Conservation (phyloP, 2,329 filamentous ascomycete species). For the Epicoccum nigrum region DNA sequence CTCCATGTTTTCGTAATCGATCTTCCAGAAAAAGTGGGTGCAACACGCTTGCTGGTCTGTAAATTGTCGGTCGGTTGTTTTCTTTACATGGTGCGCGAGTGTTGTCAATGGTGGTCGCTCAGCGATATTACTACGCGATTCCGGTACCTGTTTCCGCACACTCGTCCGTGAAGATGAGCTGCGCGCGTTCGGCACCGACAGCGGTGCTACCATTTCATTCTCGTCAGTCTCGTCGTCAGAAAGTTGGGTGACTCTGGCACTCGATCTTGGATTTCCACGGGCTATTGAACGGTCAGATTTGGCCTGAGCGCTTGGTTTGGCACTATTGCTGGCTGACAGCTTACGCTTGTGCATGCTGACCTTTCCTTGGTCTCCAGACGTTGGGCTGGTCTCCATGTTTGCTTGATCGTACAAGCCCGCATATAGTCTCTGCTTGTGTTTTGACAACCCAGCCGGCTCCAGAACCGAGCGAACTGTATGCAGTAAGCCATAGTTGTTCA, state of each 20-base stretch:
- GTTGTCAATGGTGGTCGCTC: neutral
- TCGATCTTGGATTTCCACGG: too few relatives aligned
- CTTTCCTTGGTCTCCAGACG: too few relatives aligned
- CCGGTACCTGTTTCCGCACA: neutral
- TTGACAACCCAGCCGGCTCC: neutral
- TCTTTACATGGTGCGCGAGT: too few relatives aligned
- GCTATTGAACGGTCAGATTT: too few relatives aligned
- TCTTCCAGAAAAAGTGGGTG: neutral
- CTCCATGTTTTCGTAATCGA: neutral
- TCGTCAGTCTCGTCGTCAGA: neutral
- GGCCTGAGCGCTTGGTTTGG: too few relatives aligned
- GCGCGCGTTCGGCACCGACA: neutral
- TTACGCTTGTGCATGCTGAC: too few relatives aligned
- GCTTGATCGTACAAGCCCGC: neutral
- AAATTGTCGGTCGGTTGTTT: neutral
- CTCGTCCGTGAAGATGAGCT: neutral
- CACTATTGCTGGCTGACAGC: too few relatives aligned
- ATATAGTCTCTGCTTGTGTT: neutral
- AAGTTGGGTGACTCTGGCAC: neutral
- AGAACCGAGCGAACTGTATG: neutral
- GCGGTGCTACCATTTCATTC: neutral
- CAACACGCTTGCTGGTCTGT: neutral
- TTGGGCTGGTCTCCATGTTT: too few relatives aligned
- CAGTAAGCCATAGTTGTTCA: neutral
- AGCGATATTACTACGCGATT: neutral